These are phyloP conservation scores for Rhododendron simsii DNA, from an alignment of 148 eudicot genomes.

Conservation along the genomic window DNA sequence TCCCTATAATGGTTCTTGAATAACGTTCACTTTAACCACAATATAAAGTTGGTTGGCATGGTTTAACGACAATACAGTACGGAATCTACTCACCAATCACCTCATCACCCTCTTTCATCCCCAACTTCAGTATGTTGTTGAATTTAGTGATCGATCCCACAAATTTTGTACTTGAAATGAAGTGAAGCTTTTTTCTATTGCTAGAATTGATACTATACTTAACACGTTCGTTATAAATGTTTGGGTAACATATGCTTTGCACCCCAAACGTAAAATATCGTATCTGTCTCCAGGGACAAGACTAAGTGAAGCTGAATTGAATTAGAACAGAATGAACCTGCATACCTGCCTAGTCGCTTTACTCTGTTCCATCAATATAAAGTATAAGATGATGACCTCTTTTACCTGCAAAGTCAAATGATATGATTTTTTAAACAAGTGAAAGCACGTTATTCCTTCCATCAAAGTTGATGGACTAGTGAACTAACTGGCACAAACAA, in stretches of 20 bases:
- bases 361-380: constrained; percentile 94
- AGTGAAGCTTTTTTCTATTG: neutral
- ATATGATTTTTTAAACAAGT: neutral
- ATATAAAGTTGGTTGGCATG: too few relatives aligned
- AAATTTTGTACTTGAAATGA: neutral
- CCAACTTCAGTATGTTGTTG: too few relatives aligned
- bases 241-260: neutral
- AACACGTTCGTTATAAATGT: neutral
- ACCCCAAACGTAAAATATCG: neutral
- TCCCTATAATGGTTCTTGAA: too few relatives aligned
- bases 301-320: neutral
- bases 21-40: too few relatives aligned
- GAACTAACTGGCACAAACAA: neutral
- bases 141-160: neutral
- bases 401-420: constrained; percentile 56
- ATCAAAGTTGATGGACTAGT: neutral
- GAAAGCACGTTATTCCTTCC: neutral
- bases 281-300: neutral
- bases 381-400: constrained; percentile 81
- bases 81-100: too few relatives aligned
- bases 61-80: too few relatives aligned
- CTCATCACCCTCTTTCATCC: too few relatives aligned
- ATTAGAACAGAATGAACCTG: neutral
- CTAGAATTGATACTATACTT: neutral
- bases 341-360: constrained; percentile 78